Evolutionary conservation across 805 yeast genomes (phyloP), one percentile per base, ranked within the genome.

Genomic region (Teunomyces lycoperdinae): DNA sequence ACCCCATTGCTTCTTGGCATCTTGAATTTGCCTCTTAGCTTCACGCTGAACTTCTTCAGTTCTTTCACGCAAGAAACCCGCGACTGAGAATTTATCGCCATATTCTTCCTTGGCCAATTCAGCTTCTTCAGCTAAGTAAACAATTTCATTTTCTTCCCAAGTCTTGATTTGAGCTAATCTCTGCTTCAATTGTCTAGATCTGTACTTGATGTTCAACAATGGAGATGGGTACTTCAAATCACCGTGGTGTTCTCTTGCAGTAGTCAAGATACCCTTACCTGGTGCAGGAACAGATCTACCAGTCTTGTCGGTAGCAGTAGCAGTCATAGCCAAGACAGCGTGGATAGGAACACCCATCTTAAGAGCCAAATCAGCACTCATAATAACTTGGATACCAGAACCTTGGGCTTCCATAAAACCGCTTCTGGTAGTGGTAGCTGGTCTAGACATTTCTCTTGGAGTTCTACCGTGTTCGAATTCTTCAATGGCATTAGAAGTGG

Each of bases 331-430:
- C 60, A 91, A 79, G 53, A 94, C 83, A 73, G 97, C 99, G 62
- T 95, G 89, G 62, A 94, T 89, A 67, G 99, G 99, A 60, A 95
- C 97, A 77, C 99, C 99, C 99, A 94, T 94, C 67, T 86, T 83
- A 58, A 94, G 62, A 33, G 99, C 99, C 57, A 94, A 77, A 57
- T 86, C 89, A 46, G 97, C 99, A 57, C 84, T 81, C 99, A 94
- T 94, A 55, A 94, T 81, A 55, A 94, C 85, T 78, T 94, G 97
- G 59, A 89, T 87, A 83, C 99, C 99, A 46, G 98, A 83, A 79
- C 99, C 99, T 75, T 94, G 99, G 35, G 99, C 85, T 79, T 94
- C 99, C 98, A 94, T 94, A 79, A 94, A 94, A 60, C 99, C 99
- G 60, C 85, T 80, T 80, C 99, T 88, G 42, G 96, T 78, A 36